Evolutionary conservation across 306 rosid species (phyloP).

Genomic region (Gleditsia sinensis): DNA sequence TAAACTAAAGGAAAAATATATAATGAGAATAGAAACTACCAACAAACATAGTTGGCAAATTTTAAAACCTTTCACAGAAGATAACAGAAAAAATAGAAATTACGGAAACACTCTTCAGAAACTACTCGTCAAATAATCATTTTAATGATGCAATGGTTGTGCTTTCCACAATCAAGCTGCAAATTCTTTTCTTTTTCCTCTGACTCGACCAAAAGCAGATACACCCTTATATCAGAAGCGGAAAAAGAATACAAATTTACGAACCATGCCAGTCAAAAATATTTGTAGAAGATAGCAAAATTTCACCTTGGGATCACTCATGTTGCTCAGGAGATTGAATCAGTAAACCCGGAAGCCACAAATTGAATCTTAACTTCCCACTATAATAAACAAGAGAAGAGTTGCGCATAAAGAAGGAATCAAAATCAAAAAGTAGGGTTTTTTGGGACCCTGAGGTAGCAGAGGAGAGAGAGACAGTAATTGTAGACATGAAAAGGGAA

Average conservation of each 20-base stretch:
- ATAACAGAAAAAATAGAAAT: not conserved
- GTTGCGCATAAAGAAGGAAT: slow-evolving; percentile 39
- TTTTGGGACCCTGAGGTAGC: slow-evolving; percentile 73
- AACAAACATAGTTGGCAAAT: not conserved
- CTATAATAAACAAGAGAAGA: slow-evolving; percentile 23
- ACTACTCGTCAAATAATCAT: not conserved
- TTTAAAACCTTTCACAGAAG: not conserved
- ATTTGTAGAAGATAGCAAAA: not conserved
- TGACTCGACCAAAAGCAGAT: not conserved
- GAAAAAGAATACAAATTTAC: not conserved
- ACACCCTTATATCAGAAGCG: not conserved
- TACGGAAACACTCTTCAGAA: not conserved
- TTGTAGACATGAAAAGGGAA: slow-evolving; percentile 88
- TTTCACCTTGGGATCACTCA: slow-evolving; percentile 74
- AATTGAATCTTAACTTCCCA: slow-evolving; percentile 29
- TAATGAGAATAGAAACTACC: not conserved
- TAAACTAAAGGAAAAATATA: not conserved
- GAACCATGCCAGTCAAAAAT: not conserved
- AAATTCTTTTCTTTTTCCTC: not conserved
- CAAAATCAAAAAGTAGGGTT: slow-evolving; percentile 61
- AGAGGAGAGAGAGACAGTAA: slow-evolving; percentile 49
- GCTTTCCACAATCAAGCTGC: not conserved
- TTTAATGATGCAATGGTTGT: not conserved
- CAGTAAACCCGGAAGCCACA: slow-evolving; percentile 25
- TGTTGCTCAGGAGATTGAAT: slow-evolving; percentile 40